Base-by-base conservation (phyloP, 2,329 filamentous ascomycete species). In the Sporothrix pseudoabietina region DNA sequence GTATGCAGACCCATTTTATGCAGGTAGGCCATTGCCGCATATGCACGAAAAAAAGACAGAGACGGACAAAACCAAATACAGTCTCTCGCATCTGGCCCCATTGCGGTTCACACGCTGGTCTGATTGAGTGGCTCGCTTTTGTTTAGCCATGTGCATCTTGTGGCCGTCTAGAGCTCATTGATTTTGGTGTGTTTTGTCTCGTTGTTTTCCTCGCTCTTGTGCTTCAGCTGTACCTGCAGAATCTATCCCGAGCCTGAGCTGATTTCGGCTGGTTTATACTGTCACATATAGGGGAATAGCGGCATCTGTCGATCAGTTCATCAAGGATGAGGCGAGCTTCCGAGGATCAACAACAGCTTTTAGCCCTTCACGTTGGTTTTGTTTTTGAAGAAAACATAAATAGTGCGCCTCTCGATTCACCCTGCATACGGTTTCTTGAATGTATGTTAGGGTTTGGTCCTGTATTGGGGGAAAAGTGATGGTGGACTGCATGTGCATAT, bases 41-140 rank as follows among this genome's bases (percentile, higher is more conserved):
- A 71, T 71, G 69, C 69, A 71, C 57, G 63, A 68, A 52, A 68
- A 68, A 49, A 49, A 30, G 41, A 26, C 26, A 26, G 26, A n/a
- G 16, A n/a, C 22, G 14, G 16, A 52, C 12, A n/a, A 52, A 14
- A 12, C 4, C 14, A 49, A 14, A 49, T 4, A 49, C 44, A 49
- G 44, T 30, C 52, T 22, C 22, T 12, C 52, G 22, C 52, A 14
- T 22, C 22, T 26, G 39, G 26, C 41, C 41, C 63, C 63, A 49
- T 66, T 66, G 63, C 41, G 41, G 41, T 49, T 66, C 63, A n/a
- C 63, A 66, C 41, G 39, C 41, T 47, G 61, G 30, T 6, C 22
- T 66, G 39, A 47, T 44, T 49, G 7, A 35, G 35, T 59, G 55
- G 30, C 32, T 59, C 55, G 19, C n/a, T 41, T 3, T 1, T 26